These are phyloP conservation scores for Parastagonospora nodorum DNA, from an alignment of 2,329 filamentous ascomycete species.

Conservation along the genomic window DNA sequence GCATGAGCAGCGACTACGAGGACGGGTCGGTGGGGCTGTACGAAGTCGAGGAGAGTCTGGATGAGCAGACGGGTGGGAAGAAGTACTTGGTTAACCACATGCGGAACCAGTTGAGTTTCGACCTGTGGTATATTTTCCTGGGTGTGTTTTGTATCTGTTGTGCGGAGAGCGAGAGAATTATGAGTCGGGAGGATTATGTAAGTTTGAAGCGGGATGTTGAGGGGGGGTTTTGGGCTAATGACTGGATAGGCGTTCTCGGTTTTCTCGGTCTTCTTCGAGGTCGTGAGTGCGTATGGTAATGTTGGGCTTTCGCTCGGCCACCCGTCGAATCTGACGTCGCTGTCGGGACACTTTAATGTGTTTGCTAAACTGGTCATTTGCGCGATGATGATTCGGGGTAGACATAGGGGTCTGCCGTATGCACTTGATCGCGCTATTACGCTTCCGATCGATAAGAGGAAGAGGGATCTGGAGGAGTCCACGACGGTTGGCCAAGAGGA, in stretches of 20 bases:
- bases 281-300: not conserved
- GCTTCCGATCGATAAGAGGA: not conserved
- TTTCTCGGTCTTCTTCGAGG: not conserved
- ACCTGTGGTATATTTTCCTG: not conserved
- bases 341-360: not conserved
- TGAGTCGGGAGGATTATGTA: not conserved
- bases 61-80: not conserved
- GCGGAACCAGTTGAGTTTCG: not conserved
- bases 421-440: not conserved
- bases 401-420: not conserved
- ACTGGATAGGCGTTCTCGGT: not conserved
- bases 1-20: conserved; percentile 1
- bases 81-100: not conserved
- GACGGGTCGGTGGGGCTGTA: not conserved
- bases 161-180: not conserved
- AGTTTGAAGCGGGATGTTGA: not conserved
- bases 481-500: too few relatives aligned
- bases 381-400: not conserved
- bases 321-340: not conserved
- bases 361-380: not conserved
- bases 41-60: not conserved
- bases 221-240: too few relatives aligned
- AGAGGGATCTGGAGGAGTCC: too few relatives aligned
- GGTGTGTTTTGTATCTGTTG: not conserved
- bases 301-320: not conserved